Percentiles rank a stretch among this genome's conserved stretches.
Conservation (phyloP, 1,284 basidiomycete species). For the Xanthoconium separans region DNA sequence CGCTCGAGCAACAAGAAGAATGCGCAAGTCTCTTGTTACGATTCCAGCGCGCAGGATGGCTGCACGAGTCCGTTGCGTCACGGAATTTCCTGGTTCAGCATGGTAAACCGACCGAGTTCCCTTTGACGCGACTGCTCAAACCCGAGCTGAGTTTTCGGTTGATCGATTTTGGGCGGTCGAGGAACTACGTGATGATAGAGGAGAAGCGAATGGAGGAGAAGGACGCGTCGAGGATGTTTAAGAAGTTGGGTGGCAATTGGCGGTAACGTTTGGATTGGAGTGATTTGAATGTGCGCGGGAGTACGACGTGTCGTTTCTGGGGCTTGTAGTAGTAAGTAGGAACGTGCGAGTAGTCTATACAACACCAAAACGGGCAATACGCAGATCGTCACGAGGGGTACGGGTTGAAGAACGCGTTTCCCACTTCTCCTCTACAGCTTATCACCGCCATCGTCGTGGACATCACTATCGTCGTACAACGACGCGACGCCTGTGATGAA, state of each 20-base stretch:
- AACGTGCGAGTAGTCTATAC: too few species aligned
- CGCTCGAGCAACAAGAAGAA: constrained; percentile 29
- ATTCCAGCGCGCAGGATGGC: constrained; percentile 33
- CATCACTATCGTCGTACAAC: too few species aligned
- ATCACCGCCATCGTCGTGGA: too few species aligned
- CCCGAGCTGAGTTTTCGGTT: constrained; percentile 36
- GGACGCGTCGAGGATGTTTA: constrained; percentile 3
- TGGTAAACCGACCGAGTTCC: constrained; percentile 36
- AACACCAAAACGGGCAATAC: too few species aligned
- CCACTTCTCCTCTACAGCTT: too few species aligned
- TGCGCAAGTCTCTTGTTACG: constrained; percentile 34
- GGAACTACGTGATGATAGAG: constrained; percentile 9
- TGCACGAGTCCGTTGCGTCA: constrained; percentile 36
- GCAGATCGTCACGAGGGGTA: too few species aligned
- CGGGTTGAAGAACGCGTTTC: too few species aligned
- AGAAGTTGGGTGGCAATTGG: not conserved
- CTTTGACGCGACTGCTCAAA: constrained; percentile 18
- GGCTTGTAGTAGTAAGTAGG: too few species aligned
- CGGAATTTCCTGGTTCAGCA: constrained; percentile 39
- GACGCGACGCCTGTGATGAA: too few species aligned
- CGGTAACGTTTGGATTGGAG: not conserved
- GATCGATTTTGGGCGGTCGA: constrained; percentile 39
- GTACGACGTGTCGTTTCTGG: too few species aligned
- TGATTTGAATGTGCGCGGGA: too few species aligned
- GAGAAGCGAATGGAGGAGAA: constrained; percentile 3